phyloP scores from a whole-genome alignment of 2,329 filamentous ascomycete genomes.

The Neofusicoccum kwambonambiense region DNA sequence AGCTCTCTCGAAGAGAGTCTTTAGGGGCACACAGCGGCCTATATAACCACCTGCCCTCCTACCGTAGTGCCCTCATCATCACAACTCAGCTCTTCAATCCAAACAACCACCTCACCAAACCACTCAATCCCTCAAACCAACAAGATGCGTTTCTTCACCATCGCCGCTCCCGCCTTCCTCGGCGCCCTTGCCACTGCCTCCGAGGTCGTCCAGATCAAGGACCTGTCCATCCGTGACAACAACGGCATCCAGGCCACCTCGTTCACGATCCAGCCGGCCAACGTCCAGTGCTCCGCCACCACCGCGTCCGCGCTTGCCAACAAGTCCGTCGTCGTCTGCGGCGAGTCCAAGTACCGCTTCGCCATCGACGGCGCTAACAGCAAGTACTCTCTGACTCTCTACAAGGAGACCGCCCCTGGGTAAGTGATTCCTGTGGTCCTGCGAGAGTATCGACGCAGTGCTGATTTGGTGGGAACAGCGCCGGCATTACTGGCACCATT shows the following conservation, averaged over 20 bases:
- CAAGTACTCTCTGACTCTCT: neutral
- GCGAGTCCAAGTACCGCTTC: conserved; percentile 3
- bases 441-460: no score
- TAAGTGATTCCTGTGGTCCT: neutral
- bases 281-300: neutral
- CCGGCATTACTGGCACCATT: neutral
- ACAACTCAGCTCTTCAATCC: neutral
- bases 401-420: conserved; percentile 1
- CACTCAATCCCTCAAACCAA: neutral
- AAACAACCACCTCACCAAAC: neutral
- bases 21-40: no score
- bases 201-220: conserved; percentile 4
- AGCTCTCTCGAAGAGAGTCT: no score
- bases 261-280: conserved; percentile 1
- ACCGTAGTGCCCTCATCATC: neutral
- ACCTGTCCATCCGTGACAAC: conserved; percentile 4
- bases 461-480: neutral
- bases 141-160: conserved; percentile 11
- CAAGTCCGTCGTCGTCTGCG: neutral
- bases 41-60: no score
- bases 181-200: neutral
- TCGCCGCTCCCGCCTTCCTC: neutral
- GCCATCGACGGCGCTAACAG: neutral
- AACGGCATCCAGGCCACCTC: neutral
- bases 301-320: neutral